Evolutionary conservation across 148 eudicot species (phyloP).

Genomic region (Rhododendron mucronatum): DNA sequence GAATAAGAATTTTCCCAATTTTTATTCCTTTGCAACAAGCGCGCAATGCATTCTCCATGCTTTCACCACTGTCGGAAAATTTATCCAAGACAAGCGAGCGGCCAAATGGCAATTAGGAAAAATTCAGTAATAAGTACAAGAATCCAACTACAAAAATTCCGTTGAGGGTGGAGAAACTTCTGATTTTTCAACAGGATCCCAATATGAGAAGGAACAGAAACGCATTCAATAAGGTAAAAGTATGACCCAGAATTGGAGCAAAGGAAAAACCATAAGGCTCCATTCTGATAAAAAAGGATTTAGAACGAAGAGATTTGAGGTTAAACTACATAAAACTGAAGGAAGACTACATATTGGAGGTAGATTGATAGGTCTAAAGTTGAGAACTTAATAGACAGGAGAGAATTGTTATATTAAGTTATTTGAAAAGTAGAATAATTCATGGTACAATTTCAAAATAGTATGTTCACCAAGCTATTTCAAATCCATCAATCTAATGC

Average conservation of each 20-base stretch:
- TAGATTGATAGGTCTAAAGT: not conserved
- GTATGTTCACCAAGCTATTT: not conserved
- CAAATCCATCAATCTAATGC: not conserved
- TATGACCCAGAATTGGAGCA: not conserved
- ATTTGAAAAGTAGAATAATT: not conserved
- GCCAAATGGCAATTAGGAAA: not conserved
- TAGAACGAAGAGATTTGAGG: not conserved
- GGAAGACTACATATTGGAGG: not conserved
- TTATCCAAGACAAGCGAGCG: not conserved
- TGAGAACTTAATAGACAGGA: not conserved
- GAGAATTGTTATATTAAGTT: not conserved
- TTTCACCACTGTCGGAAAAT: constrained; percentile 61
- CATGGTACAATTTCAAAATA: not conserved
- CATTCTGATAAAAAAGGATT: not conserved
- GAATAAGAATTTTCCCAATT: constrained; percentile 94
- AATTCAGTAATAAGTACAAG: not conserved
- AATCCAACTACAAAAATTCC: not conserved
- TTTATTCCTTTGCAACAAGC: constrained; percentile 99
- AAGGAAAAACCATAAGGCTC: not conserved
- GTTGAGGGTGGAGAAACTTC: not conserved
- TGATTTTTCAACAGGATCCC: not conserved
- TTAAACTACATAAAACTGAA: not conserved
- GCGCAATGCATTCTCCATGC: constrained; percentile 97
- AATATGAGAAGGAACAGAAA: not conserved
- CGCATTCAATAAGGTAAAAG: not conserved